Evolutionary conservation across 1,139 yeast species (phyloP), one percentile per base, ranked within the genome.

Genomic region (Pichia sp.): DNA sequence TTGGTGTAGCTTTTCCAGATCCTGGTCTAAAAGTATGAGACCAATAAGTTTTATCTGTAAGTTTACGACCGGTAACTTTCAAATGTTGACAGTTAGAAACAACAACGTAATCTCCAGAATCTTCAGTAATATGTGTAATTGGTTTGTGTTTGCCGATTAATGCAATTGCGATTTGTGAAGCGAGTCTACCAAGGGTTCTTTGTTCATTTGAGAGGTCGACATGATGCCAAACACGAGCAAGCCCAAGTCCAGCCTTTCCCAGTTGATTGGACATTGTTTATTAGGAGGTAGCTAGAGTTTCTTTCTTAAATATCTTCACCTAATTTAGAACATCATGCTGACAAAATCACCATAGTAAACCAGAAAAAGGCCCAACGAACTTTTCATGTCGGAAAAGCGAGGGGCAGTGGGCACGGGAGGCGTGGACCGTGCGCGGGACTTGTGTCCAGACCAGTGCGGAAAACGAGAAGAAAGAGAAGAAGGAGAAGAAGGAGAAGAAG

Each of bases 121-220:
- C 99, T 60, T 55, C 75, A 60, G 53, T 57, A 33, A 53, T 54
- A 50, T 89, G 85, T 53, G 66, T 83, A 0, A 88, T 77, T 7
- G 98, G 99, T 68, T 91, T 91, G 66, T 91, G 97, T 62, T 93
- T 93, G 15, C 99, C 98, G 68, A 86, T 88, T 40, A 93, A 72
- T 1, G 94, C 80, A 28, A 78, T 69, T 27, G 98, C 97, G 45
- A 91, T 87, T 46, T 80, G 74, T 1, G 95, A 72, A 3, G 99
- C 98, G 45, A 93, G 65, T 57, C 98, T 81, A 61, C 99, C 99
- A 39, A 93, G 66, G 0, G 96, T 80, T 57, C 98, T 76, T 32
- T 70, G 65, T 45, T 91, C 98, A 36, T 78, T 74, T 15, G 95
- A 87, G 38, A 87, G 76, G 59, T 91, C 97, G 28, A 93, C 85